Base-by-base conservation (phyloP, 2,329 filamentous ascomycete species). In the Aspergillus hiratsukae region DNA sequence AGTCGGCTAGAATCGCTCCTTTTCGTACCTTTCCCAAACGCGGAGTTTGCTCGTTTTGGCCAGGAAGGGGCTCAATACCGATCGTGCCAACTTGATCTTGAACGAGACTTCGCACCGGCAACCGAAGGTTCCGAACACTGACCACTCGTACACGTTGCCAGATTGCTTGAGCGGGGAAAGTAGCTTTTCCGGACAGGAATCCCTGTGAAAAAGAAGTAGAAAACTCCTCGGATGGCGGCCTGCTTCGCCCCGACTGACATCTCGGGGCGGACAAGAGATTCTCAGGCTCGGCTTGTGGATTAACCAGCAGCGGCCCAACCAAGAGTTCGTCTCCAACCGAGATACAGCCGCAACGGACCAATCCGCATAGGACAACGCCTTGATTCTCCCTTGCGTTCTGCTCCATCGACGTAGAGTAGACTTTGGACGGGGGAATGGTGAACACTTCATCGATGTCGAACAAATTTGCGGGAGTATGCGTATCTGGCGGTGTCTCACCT, bases 381-480 rank as follows among this genome's bases (percentile, higher is more conserved):
- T 78, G 74, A 52, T 82, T 80, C 37, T 75, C 71, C 48, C 78
- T 69, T 5, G 72, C 71, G 28, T 73, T 65, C 56, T 77, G 68
- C 54, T 78, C 64, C 59, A 64, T 68, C 2, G 76, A 72, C 19
- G 66, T 59, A 3, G 74, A 75, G 60, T 76, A 78, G 4, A 82
- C 78, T 60, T 85, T 86, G 1, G 85, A 84, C 0, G 83, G 82
- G 1, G 87, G 83, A 14, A 92, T 82, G 56, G 83, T 89, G 71
- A 96, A 97, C 1, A 91, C 86, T 64, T 97, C 93, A 69, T 97
- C 93, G 25, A 97, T 83, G 67, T 97, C 89, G 67, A 97, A 97
- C 1, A 97, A 76, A 35, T 83, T 83, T 4, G 78, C 77, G 1
- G 85, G 83, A 54, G 83, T 81, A 57, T 85, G 80, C 0, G 63